Base-by-base conservation (phyloP, 176 grass and related monocot genomes). In the Carex parvula region DNA sequence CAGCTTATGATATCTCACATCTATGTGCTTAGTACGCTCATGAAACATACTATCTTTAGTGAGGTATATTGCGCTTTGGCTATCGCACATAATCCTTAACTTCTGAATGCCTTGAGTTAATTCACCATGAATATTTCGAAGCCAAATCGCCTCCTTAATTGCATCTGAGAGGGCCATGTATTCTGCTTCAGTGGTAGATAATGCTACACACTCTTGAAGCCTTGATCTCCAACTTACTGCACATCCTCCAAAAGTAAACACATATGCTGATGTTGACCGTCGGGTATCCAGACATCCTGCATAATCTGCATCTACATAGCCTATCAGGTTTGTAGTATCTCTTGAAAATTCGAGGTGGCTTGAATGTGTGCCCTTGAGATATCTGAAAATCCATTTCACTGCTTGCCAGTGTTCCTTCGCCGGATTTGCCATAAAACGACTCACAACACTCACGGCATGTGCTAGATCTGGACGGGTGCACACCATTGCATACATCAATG, bases 381-480 rank as follows among this genome's bases (percentile, higher is more conserved):
- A 81, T 56, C 20, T 24, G 58, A 63, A 9, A 15, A 81, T 60
- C 79, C 22, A 81, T 35, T 81, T 81, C n/a, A 60, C 54, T 17
- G 55, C 79, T 29, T 61, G 21, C 79, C 52, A 81, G 16, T 81
- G 55, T 8, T 30, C 79, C 1, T 81, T 81, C 7, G 18, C 14
- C 1, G 54, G 54, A 81, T 81, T 81, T 24, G 22, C 48, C 16
- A 74, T 21, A 42, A 85, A 76, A 1, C 26, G n/a, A 22, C 67
- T 84, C 35, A 60, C 30, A 22, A 58, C 12, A 58, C 56, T 58
- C 3, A 58, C 56, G 17, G 0, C 56, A 58, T 58, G 56, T 15
- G 56, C 56, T 30, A 64, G 17, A 60, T 81, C 15, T n/a, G 56
- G 24, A 6, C 30, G 56, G 15, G 55, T 64, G 30, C 79, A 81